Evolutionary conservation across 768 basidiomycete species (phyloP), one percentile per base, ranked within the genome.

Genomic region (Termitomyces sp.): DNA sequence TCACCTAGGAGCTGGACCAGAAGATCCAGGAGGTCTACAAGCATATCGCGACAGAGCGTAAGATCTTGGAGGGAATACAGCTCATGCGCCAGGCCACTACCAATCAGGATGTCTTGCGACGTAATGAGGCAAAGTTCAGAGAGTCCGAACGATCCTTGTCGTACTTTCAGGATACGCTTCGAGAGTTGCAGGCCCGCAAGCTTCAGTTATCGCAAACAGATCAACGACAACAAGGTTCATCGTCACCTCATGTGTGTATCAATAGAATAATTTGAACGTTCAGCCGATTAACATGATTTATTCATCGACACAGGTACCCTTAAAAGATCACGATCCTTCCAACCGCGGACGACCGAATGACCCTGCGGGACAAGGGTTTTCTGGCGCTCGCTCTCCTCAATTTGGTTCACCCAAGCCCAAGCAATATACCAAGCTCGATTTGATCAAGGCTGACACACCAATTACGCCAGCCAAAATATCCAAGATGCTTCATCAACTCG

Each of bases 381-480:
- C 68, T 37, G 63, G 62, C 51, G 62, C 72, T 68, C 65, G 73
- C 65, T 65, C 75, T 63, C 62, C 74, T 68, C 64, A 67, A 64
- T 59, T 69, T 42, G 73, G 72, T 21, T 60, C 69, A 47, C 72
- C 82, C 35, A 80, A 79, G 67, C 72, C 71, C 59, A 89, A 87
- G 72, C 82, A 83, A 56, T 90, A 89, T 68, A 84, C 85, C 61
- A 93, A 92, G 64, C 78, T 94, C 60, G 97, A 99, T 78, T 77
- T 99, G 60, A 93, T 97, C 72, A 95, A 95, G 74, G 94, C 94
- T 61, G 97, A 99, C 75, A 95, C 95, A 45, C 95, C 96, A 15
- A 85, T 96, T 67, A 94, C 94, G 19, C 89, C 95, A 1, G 88
- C 91, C 63, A 98, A 96, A 78, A 98, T 99, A 69, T 91, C 94